These are phyloP conservation scores for Ilyonectria mors-panacis DNA, from an alignment of 2,329 filamentous ascomycete genomes.

Conservation along the genomic window DNA sequence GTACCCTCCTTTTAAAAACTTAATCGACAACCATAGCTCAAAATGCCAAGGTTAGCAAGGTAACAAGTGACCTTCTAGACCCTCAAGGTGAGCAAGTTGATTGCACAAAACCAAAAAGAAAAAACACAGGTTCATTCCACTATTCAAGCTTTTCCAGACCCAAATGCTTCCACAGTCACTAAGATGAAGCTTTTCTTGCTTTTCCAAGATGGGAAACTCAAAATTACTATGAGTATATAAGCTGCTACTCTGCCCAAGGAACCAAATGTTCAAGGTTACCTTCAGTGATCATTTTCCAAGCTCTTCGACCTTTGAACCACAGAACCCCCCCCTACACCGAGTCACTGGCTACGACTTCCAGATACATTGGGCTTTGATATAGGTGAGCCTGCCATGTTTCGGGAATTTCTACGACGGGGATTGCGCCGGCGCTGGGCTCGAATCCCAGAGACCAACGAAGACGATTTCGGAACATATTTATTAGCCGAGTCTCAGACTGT, in stretches of 20 bases:
- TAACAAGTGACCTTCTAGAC: background rate
- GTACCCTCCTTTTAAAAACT: too few relatives aligned
- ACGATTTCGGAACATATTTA: background rate
- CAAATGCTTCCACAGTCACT: background rate
- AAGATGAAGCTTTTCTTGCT: background rate
- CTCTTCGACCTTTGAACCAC: background rate
- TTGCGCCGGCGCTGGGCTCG: background rate
- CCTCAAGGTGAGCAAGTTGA: background rate
- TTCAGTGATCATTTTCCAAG: background rate
- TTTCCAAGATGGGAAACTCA: background rate
- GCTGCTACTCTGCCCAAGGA: background rate
- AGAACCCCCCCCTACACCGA: background rate
- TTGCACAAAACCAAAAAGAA: background rate
- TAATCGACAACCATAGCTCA: background rate
- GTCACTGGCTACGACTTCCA: background rate
- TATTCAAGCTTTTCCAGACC: background rate
- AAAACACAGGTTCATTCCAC: background rate
- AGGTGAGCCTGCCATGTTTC: background rate
- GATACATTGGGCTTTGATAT: background rate
- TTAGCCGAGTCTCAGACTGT: background rate
- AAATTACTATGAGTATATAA: background rate
- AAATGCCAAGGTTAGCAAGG: background rate
- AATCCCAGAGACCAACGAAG: background rate
- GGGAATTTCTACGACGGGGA: background rate
- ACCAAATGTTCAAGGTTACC: background rate